Percentiles rank a stretch among this genome's conserved stretches.
These are phyloP conservation scores for Amphicarpaea edgeworthii DNA, from an alignment of 306 rosid species.

Conservation along the genomic window DNA sequence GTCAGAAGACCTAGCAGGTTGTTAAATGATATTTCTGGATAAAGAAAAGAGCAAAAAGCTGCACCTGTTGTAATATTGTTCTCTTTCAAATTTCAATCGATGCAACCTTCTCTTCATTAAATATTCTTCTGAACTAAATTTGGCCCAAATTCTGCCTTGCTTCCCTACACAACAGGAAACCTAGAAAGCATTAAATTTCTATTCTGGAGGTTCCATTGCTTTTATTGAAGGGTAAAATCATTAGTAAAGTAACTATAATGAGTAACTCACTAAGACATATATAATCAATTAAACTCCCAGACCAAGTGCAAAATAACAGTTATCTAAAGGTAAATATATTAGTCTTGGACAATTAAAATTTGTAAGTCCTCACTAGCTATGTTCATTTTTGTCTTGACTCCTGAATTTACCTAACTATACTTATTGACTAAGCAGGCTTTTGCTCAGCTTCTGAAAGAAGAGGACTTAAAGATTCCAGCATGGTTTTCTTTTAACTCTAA, in stretches of 20 bases:
- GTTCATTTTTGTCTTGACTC: slow-evolving; percentile 39
- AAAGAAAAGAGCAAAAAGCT: slow-evolving; percentile 13
- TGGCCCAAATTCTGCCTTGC: slow-evolving; percentile 15
- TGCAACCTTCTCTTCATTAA: neutral
- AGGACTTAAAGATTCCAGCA: slow-evolving; percentile 56
- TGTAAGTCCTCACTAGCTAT: slow-evolving; percentile 6
- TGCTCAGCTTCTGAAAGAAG: slow-evolving; percentile 62
- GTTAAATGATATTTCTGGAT: neutral
- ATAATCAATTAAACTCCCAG: slow-evolving; percentile 19
- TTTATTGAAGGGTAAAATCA: slow-evolving; percentile 15
- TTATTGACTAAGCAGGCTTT: slow-evolving; percentile 55
- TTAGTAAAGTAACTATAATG: neutral
- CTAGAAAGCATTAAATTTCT: neutral
- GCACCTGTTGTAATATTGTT: neutral
- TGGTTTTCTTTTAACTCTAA: slow-evolving; percentile 71
- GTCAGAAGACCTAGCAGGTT: neutral
- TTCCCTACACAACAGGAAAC: neutral
- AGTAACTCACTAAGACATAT: slow-evolving; percentile 18
- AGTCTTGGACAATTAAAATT: slow-evolving; percentile 22
- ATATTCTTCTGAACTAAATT: neutral
- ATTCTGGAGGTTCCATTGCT: slow-evolving; percentile 13
- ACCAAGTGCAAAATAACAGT: neutral
- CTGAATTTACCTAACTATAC: neutral
- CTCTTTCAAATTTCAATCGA: neutral
- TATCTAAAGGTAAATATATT: slow-evolving; percentile 31